Percentiles rank a stretch among this genome's conserved stretches.
These are phyloP conservation scores for Metarhizium anisopliae DNA, from an alignment of 2,329 filamentous ascomycete species.

Conservation along the genomic window DNA sequence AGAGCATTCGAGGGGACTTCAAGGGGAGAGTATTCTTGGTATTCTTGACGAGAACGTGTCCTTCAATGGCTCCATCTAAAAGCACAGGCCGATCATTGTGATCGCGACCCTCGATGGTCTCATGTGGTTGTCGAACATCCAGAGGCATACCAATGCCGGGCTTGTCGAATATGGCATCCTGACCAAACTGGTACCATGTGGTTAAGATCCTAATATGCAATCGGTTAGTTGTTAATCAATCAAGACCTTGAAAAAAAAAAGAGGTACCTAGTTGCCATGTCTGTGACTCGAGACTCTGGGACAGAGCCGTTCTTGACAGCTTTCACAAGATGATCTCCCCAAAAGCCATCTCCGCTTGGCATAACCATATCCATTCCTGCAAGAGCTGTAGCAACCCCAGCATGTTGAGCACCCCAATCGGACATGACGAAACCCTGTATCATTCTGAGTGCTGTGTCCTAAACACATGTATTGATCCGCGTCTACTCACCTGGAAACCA, in stretches of 20 bases:
- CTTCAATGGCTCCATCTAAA: conserved; percentile 49
- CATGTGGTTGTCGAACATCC: conserved; percentile 40
- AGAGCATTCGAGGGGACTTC: conserved; percentile 37
- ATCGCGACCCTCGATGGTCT: conserved; percentile 45
- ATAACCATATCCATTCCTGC: conserved; percentile 67
- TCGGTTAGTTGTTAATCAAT: neutral
- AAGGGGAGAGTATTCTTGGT: conserved; percentile 44
- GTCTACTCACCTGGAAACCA: conserved; percentile 35
- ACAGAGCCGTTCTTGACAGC: conserved; percentile 54
- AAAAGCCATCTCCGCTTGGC: conserved; percentile 37
- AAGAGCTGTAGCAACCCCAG: conserved; percentile 50
- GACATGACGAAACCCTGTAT: conserved; percentile 54
- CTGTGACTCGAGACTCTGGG: conserved; percentile 42
- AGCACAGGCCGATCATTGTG: conserved; percentile 28
- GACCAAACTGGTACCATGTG: conserved; percentile 47
- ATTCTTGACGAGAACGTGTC: conserved; percentile 58
- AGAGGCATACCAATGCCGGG: conserved; percentile 43
- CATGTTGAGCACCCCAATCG: conserved; percentile 61
- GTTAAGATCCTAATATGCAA: conserved; percentile 32
- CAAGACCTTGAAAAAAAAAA: neutral
- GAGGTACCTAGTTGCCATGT: conserved; percentile 45
- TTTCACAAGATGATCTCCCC: conserved; percentile 44
- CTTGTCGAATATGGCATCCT: conserved; percentile 36
- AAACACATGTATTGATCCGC: conserved; percentile 7
- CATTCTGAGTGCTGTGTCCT: neutral